Evolutionary conservation across 345 rosid species (phyloP).

Genomic region (Eucalyptus sp.): DNA sequence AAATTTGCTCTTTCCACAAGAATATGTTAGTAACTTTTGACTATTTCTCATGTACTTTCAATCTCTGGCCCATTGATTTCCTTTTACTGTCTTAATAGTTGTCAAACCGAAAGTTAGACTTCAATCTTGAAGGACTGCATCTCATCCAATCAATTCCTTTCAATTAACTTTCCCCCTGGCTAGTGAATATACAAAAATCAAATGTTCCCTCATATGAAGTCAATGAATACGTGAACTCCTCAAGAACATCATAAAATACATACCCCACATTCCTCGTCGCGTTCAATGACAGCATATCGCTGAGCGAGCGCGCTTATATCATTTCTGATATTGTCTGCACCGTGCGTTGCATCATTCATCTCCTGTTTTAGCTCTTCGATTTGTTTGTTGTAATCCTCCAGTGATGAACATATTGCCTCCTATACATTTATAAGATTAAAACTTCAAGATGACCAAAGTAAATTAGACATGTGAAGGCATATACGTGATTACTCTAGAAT

Average conservation of each 20-base stretch:
- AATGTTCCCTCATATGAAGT: background rate
- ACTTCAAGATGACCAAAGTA: background rate
- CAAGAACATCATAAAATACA: conserved; percentile 1
- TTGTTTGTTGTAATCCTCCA: conserved; percentile 97
- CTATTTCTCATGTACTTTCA: background rate
- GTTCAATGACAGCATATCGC: conserved; percentile 87
- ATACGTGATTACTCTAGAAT: background rate
- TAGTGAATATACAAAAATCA: background rate
- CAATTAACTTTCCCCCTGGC: background rate
- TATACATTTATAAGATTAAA: conserved; percentile 5
- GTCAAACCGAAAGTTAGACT: background rate
- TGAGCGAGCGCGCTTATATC: conserved; percentile 96
- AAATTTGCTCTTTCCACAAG: background rate
- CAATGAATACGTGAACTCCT: background rate
- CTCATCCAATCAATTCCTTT: background rate
- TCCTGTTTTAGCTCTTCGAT: conserved; percentile 86
- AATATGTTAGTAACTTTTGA: background rate
- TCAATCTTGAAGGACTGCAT: background rate
- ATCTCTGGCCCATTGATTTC: background rate
- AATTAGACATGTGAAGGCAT: background rate
- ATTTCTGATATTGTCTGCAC: conserved; percentile 97
- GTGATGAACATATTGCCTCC: conserved; percentile 97
- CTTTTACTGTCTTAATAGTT: background rate
- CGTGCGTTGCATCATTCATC: conserved; percentile 99
- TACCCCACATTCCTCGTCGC: conserved; percentile 98